Evolutionary conservation across 225 moss, liverwort and hornwort species (phyloP).

Genomic region (Takakia lepidozioides): DNA sequence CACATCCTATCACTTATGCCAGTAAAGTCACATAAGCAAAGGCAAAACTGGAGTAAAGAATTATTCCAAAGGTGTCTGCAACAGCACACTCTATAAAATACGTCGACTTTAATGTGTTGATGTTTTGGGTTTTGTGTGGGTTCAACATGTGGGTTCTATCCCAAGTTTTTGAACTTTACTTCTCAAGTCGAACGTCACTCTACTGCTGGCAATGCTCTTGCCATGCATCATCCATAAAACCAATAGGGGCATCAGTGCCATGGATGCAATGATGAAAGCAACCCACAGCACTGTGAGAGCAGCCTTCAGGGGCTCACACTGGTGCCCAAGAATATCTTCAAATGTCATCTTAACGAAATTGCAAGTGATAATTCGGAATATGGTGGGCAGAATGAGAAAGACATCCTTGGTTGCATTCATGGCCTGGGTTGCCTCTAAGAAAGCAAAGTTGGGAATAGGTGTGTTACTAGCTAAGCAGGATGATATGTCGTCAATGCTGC

Average conservation of each 20-base stretch:
- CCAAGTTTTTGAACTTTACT: constrained; percentile 7
- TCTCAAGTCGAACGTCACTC: constrained; percentile 13
- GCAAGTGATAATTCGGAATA: constrained; percentile 61
- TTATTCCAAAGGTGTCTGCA: too few species aligned
- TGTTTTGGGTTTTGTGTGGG: too few species aligned
- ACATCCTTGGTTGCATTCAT: constrained; percentile 67
- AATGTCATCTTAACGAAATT: constrained; percentile 63
- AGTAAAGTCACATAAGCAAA: too few species aligned
- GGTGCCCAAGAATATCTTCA: constrained; percentile 48
- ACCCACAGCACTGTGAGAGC: constrained; percentile 45
- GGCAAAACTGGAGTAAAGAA: too few species aligned
- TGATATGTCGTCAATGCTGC: constrained; percentile 42
- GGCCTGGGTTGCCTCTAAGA: constrained; percentile 44
- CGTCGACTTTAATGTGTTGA: too few species aligned
- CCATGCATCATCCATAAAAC: constrained; percentile 25
- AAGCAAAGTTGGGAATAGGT: constrained; percentile 60
- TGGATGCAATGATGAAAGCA: constrained; percentile 38
- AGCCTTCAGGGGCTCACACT: constrained; percentile 31
- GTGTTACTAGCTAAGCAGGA: constrained; percentile 48
- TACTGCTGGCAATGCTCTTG: constrained; percentile 11
- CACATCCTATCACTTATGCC: too few species aligned
- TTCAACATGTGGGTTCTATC: not conserved
- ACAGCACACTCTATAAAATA: too few species aligned
- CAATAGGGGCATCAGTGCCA: constrained; percentile 46
- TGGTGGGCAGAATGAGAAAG: constrained; percentile 51